Evolutionary conservation across 257 asterid genomes (phyloP).

Genomic region (Nicotiana tabacum): DNA sequence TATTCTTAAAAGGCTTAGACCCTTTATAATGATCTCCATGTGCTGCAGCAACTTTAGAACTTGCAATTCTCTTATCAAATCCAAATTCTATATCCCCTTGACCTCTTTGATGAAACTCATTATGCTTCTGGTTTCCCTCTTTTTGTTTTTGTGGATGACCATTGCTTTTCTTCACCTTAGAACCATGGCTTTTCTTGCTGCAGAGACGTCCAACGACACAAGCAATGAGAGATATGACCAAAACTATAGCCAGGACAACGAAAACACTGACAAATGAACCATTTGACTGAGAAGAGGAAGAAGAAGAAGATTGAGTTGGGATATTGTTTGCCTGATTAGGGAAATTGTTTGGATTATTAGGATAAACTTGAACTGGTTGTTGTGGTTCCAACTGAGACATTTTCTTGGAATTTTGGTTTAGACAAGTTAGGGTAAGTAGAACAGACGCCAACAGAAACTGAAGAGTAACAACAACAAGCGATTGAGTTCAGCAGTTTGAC

Average conservation of each 20-base stretch:
- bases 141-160: slow-evolving; percentile 29
- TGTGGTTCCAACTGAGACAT: slow-evolving; percentile 33
- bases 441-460: background rate
- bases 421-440: background rate
- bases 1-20: slow-evolving; percentile 18
- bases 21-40: slow-evolving; percentile 28
- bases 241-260: slow-evolving; percentile 59
- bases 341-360: slow-evolving; percentile 25
- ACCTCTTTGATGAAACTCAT: slow-evolving; percentile 29
- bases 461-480: background rate
- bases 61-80: slow-evolving; percentile 35
- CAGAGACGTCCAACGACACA: slow-evolving; percentile 65
- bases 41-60: slow-evolving; percentile 29
- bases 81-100: slow-evolving; percentile 78
- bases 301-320: slow-evolving; percentile 10
- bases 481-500: background rate
- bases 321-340: slow-evolving; percentile 24
- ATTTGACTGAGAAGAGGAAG: slow-evolving; percentile 36
- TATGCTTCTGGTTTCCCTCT: slow-evolving; percentile 37
- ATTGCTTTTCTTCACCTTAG: slow-evolving; percentile 27
- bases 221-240: slow-evolving; percentile 58
- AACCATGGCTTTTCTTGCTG: slow-evolving; percentile 39
- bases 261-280: slow-evolving; percentile 82
- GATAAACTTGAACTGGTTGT: slow-evolving; percentile 45
- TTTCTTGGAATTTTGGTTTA: background rate